Percentiles rank a stretch among this genome's conserved stretches.
These are phyloP conservation scores for Liriodendron chinense DNA, from an alignment of 164 flowering plant species.

Conservation along the genomic window DNA sequence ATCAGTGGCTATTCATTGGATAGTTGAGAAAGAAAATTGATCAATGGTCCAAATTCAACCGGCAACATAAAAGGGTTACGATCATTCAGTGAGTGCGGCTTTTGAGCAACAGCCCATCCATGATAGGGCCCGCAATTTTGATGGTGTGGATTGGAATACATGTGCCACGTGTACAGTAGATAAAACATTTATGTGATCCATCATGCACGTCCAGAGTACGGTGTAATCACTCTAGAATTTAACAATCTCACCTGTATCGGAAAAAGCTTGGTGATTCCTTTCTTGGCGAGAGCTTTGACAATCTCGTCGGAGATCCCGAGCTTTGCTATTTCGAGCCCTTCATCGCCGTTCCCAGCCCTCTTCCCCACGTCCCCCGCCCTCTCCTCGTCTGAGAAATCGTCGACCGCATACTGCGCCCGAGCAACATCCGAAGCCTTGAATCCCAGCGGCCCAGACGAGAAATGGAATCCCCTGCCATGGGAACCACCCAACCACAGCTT, in stretches of 20 bases:
- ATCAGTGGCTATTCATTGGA: too few species aligned
- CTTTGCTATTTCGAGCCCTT: constrained; percentile 38
- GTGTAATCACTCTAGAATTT: background rate
- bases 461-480: constrained; percentile 35
- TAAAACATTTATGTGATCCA: background rate
- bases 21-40: too few species aligned
- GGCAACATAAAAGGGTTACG: background rate
- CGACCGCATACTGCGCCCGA: constrained; percentile 42
- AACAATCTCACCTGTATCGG: constrained; percentile 68
- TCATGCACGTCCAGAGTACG: background rate
- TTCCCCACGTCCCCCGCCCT: constrained; percentile 14
- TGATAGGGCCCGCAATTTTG: too few species aligned
- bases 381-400: constrained; percentile 44
- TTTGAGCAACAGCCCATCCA: too few species aligned
- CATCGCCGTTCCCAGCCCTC: constrained; percentile 12
- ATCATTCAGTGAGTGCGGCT: too few species aligned
- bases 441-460: constrained; percentile 19
- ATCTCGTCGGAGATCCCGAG: constrained; percentile 68
- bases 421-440: constrained; percentile 28
- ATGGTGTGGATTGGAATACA: background rate
- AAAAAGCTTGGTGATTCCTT: constrained; percentile 70
- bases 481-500: constrained; percentile 5
- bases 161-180: background rate
- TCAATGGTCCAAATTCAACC: background rate
- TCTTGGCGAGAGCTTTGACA: constrained; percentile 51